These are phyloP conservation scores for Aspergillus panamensis DNA, from an alignment of 495 filamentous ascomycete genomes.

Conservation along the genomic window DNA sequence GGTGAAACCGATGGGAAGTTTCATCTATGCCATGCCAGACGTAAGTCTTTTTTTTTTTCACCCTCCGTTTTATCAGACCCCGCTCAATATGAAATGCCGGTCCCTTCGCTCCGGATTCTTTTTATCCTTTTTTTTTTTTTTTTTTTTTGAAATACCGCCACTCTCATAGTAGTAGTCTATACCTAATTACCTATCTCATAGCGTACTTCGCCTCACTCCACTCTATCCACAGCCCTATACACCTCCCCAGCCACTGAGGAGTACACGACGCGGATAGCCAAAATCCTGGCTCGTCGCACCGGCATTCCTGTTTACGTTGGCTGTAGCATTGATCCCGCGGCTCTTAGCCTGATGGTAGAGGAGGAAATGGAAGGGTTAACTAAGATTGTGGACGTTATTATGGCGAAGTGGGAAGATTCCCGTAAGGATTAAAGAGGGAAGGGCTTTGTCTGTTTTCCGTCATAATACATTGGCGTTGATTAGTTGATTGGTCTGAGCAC, in stretches of 20 bases:
- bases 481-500: no score
- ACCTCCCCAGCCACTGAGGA: constrained; percentile 71
- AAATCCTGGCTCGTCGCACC: constrained; percentile 69
- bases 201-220: constrained; percentile 37
- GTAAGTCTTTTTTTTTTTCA: constrained; percentile 45
- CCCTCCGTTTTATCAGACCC: background rate
- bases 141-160: background rate
- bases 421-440: constrained; percentile 13
- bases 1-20: constrained; percentile 55
- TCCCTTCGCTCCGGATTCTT: no score
- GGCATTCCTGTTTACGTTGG: constrained; percentile 77
- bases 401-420: constrained; percentile 51
- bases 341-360: constrained; percentile 72
- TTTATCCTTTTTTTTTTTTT: background rate
- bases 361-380: constrained; percentile 91
- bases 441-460: background rate
- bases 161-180: constrained; percentile 1
- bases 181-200: constrained; percentile 17
- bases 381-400: constrained; percentile 64
- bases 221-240: constrained; percentile 75
- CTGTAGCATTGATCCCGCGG: constrained; percentile 58
- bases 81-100: no score
- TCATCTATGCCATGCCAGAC: constrained; percentile 90
- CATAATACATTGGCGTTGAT: background rate
- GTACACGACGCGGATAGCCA: constrained; percentile 80